Conservation (phyloP, 306 rosid species). For the Vigna mungo region DNA sequence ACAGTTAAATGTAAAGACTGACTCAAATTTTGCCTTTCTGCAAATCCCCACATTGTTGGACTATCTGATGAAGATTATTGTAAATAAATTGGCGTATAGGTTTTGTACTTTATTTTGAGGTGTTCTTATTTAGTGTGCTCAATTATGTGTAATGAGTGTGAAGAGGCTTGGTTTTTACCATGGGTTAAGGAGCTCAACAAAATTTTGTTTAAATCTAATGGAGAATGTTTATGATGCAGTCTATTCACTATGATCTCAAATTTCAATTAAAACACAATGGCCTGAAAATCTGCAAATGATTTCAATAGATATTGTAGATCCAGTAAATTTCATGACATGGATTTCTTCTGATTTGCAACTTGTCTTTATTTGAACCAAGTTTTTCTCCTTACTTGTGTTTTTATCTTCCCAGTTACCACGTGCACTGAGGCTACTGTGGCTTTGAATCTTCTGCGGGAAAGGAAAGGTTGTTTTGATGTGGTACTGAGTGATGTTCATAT, state of each 20-base stretch:
- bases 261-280: background rate
- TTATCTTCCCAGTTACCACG: constrained; percentile 62
- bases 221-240: background rate
- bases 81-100: background rate
- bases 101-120: background rate
- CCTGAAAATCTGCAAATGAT: constrained; percentile 12
- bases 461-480: constrained; percentile 74
- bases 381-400: constrained; percentile 2
- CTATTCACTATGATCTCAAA: background rate
- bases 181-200: constrained; percentile 10
- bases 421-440: constrained; percentile 71
- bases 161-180: background rate
- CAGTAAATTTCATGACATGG: background rate
- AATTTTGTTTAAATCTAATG: background rate
- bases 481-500: constrained; percentile 84
- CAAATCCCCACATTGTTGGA: background rate
- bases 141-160: constrained; percentile 2
- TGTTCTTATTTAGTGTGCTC: constrained; percentile 1
- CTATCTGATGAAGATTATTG: background rate
- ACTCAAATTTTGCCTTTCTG: background rate
- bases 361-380: background rate
- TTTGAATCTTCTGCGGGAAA: constrained; percentile 76
- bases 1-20: background rate
- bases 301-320: constrained; percentile 13
- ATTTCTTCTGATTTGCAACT: constrained; percentile 15